Base-by-base conservation (phyloP, 768 basidiomycete species). In the Lactarius trivialis region DNA sequence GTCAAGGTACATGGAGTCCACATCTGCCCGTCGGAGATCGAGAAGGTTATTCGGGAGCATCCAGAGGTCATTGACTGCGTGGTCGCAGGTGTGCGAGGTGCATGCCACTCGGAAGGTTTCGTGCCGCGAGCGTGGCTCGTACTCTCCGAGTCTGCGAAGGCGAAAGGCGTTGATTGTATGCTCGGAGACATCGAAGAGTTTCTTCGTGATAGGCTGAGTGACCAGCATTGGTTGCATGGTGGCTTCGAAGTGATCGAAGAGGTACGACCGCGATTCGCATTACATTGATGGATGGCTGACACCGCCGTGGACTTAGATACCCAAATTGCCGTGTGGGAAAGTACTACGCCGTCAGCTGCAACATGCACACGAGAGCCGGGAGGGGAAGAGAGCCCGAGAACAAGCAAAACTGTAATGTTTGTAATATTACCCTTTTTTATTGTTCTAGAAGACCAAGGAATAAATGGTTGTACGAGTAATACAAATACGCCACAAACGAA, bases 101-200 rank as follows among this genome's bases (percentile, higher is more conserved):
- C 85, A 0, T 83, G 85, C 3, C 88, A 85, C 0, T 76, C 77
- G 0, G 88, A 91, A 69, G 89, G 89, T 73, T 84, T 84, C 68
- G 78, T 87, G 0, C 89, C 89, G 0, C 81, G 85, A 1, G 90
- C 90, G 2, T 92, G 89, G 89, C 69, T 92, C 50, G 86, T 91
- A 0, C 73, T 91, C 8, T 86, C 82, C 60, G 64, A 73, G 7
- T 33, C 58, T 30, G 50, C 0, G 70, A 71, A 2, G 90, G 90
- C 9, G 78, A 77, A 68, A 76, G 73, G 51, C 67, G 77, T 7
- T 84, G 86, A 72, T 67, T 60, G 49, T 52, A 79, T 78, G 4
- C 69, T 79, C 2, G 71, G 73, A 56, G 78, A 75, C 55, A 73
- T 92, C 5, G 80, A 87, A 24, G 71, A 64, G 7, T 91, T 87